Evolutionary conservation across 768 basidiomycete species (phyloP).

Genomic region (Boletus sp.): DNA sequence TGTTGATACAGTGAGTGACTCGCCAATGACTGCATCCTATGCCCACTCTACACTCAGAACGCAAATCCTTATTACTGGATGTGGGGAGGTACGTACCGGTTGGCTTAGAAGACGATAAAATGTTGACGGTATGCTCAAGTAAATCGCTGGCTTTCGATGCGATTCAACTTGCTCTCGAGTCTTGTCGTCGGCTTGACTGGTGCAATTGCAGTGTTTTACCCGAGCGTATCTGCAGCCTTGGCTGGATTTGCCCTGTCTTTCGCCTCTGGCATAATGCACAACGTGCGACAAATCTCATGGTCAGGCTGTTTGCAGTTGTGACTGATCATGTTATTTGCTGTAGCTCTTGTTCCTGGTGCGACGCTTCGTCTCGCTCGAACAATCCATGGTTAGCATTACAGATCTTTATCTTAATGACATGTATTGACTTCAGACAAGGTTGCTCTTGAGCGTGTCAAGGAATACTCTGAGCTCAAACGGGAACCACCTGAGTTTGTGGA

Average conservation of each 20-base stretch:
- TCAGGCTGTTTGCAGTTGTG: not conserved
- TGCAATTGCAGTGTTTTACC: constrained; percentile 62
- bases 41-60: constrained; percentile 35
- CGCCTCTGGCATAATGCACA: constrained; percentile 69
- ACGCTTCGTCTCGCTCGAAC: constrained; percentile 84
- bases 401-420: not conserved
- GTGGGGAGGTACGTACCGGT: constrained; percentile 64
- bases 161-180: constrained; percentile 81
- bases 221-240: constrained; percentile 72
- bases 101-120: not conserved
- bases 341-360: constrained; percentile 69
- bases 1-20: constrained; percentile 66
- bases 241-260: constrained; percentile 89
- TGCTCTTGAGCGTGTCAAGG: constrained; percentile 86
- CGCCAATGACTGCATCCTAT: not conserved
- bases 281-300: constrained; percentile 38
- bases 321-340: constrained; percentile 18
- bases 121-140: constrained; percentile 42
- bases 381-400: constrained; percentile 71
- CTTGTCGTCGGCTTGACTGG: constrained; percentile 73
- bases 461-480: constrained; percentile 75
- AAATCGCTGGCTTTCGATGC: constrained; percentile 86
- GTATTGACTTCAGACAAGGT: constrained; percentile 44
- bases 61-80: constrained; percentile 86
- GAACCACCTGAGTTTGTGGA: constrained; percentile 87